Evolutionary conservation across 129 eudicot genomes (phyloP).

Genomic region (Artemisia annua): DNA sequence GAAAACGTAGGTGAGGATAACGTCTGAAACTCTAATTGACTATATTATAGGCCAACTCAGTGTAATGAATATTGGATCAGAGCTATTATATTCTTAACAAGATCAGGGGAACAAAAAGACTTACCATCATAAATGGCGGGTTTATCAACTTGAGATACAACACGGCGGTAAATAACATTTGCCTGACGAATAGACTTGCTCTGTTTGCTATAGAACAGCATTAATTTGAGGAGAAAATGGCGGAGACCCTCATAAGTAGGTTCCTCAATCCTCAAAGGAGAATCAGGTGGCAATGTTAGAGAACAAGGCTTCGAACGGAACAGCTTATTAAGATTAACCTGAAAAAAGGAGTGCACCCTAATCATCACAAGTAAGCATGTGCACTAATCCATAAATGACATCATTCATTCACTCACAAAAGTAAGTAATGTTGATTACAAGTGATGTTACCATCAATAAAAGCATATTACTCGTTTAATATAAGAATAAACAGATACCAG

Average conservation of each 20-base stretch:
- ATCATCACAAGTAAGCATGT: no score
- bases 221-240: constrained; percentile 58
- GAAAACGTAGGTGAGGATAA: no score
- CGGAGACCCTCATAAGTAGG: constrained; percentile 71
- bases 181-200: constrained; percentile 85
- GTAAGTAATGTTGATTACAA: no score
- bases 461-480: no score
- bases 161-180: constrained; percentile 73
- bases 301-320: constrained; percentile 40
- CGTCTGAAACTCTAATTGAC: no score
- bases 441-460: no score
- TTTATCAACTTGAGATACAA: constrained; percentile 65
- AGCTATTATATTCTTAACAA: background rate
- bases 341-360: background rate
- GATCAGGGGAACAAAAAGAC: constrained; percentile 23
- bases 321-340: constrained; percentile 39
- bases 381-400: no score
- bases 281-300: constrained; percentile 43
- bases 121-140: constrained; percentile 90
- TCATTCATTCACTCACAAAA: no score
- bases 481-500: no score
- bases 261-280: constrained; percentile 38
- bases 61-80: background rate
- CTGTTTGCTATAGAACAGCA: constrained; percentile 82
- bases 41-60: background rate